phyloP scores from a whole-genome alignment of 805 yeast genomes.

The Cyberlindnera petersonii region DNA sequence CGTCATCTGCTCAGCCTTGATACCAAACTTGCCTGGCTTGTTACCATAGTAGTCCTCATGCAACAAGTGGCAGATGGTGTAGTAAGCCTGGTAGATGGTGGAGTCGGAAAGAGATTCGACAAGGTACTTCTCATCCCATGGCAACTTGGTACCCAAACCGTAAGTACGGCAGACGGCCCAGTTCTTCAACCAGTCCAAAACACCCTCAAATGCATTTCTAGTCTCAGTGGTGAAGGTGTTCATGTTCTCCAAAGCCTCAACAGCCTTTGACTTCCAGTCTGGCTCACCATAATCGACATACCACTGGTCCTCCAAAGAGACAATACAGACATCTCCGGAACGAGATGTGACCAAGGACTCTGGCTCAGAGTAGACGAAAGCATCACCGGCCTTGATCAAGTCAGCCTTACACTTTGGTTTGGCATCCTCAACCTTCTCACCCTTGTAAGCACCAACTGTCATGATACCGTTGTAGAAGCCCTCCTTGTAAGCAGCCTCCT shows the following conservation, averaged over 20 bases:
- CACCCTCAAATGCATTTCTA: slow-evolving; percentile 88
- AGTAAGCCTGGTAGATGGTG: slow-evolving; percentile 91
- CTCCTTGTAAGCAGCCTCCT: slow-evolving; percentile 93
- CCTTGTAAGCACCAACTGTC: slow-evolving; percentile 76
- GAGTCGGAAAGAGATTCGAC: slow-evolving; percentile 96
- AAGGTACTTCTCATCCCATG: slow-evolving; percentile 93
- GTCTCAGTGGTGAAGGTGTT: slow-evolving; percentile 80
- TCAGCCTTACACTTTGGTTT: slow-evolving; percentile 84
- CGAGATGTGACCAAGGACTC: slow-evolving; percentile 87
- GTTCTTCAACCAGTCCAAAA: slow-evolving; percentile 91
- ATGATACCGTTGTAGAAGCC: slow-evolving; percentile 89
- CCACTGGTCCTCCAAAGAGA: slow-evolving; percentile 98
- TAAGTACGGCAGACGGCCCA: slow-evolving; percentile 98
- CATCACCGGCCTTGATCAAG: slow-evolving; percentile 69
- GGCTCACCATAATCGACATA: slow-evolving; percentile 94
- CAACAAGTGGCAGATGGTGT: slow-evolving; percentile 81
- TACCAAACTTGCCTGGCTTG: slow-evolving; percentile 65
- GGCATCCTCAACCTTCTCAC: slow-evolving; percentile 87
- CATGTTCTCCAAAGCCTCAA: slow-evolving; percentile 73
- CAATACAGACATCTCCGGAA: slow-evolving; percentile 95
- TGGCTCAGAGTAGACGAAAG: slow-evolving; percentile 92
- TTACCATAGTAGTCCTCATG: slow-evolving; percentile 86
- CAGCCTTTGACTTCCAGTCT: slow-evolving; percentile 77
- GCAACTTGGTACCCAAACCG: slow-evolving; percentile 91
- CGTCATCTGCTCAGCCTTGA: slow-evolving; percentile 80